Percentiles rank a stretch among this genome's conserved stretches.
Conservation (phyloP, 2,329 filamentous ascomycete genomes). For the Ceratocystis destructans region DNA sequence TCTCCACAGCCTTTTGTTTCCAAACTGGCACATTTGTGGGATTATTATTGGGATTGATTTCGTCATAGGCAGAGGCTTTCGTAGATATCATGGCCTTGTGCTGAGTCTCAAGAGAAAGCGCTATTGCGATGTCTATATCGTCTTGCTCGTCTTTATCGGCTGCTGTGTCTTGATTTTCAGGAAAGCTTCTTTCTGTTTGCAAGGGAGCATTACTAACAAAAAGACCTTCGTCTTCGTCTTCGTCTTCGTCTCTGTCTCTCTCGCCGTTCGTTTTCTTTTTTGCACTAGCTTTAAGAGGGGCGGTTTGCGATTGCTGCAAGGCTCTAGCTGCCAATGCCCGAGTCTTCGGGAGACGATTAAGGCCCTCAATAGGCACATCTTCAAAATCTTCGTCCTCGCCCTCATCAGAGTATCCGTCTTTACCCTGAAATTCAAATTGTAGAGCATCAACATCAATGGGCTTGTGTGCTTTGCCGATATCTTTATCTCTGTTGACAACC, state of each 20-base stretch:
- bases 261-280: conserved; percentile 18
- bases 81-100: conserved; percentile 27
- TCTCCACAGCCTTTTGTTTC: conserved; percentile 40
- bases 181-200: conserved; percentile 23
- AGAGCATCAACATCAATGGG: conserved; percentile 80
- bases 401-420: conserved; percentile 45
- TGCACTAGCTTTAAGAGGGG: conserved; percentile 22
- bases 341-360: conserved; percentile 65
- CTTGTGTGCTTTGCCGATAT: conserved; percentile 65
- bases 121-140: conserved; percentile 69
- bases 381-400: conserved; percentile 76
- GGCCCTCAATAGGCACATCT: conserved; percentile 78
- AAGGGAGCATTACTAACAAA: conserved; percentile 34
- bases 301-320: conserved; percentile 21
- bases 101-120: conserved; percentile 63
- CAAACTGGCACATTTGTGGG: conserved; percentile 36
- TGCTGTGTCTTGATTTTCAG: conserved; percentile 27
- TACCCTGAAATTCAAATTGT: conserved; percentile 41
- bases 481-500: conserved; percentile 75
- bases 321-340: conserved; percentile 11
- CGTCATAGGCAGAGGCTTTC: conserved; percentile 16
- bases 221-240: conserved; percentile 32
- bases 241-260: conserved; percentile 20
- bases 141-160: conserved; percentile 26
- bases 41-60: conserved; percentile 38